Base-by-base conservation (phyloP, 192 early-diverging fungal genomes). In the Jimgerdemannia lactiflua region DNA sequence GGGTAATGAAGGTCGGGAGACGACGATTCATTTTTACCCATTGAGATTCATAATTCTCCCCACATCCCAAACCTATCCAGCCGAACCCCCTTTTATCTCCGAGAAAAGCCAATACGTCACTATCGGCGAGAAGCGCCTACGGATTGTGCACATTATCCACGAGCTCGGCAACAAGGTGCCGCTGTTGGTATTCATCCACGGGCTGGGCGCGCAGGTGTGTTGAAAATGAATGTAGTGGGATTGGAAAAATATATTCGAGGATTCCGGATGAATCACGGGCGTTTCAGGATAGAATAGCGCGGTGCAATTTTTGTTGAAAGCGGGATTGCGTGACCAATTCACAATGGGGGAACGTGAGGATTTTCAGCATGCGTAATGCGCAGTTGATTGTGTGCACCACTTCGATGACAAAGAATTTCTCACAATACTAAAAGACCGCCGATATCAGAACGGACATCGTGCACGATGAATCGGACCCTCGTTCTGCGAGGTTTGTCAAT, bases 151-250 rank as follows among this genome's bases (percentile, higher is more conserved):
- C 75, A 86, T 87, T 65, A 84, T 85, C 64, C 85, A 87, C 77
- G 83, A 79, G 42, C 70, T 87, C 19, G 88, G 86, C 2, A 82
- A 79, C 39, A 85, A 82, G 73, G 86, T 87, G 29, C 88, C 88
- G 39, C 70, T 89, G 3, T 65, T 89, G 18, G 85, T 87, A 11
- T 87, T 89, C 72, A 87, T 89, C 40, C 88, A 89, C 71, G 88
- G 88, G 11, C 73, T 89, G 8, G 88, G 88, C 59, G 88, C 85
- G 42, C 88, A 89, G 84, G 88, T 88, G 83, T 76, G n/a, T 17
- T 42, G 19, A 69, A 29, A 29, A 29, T 29, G 29, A 29, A 39
- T 43, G 18, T 8, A 19, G 39, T 59, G 39, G 19, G 65, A 44
- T 54, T 43, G 42, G 49, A 18, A 11, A 43, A 19, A n/a, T 11